Percentiles rank a stretch among this genome's conserved stretches.
phyloP scores from a whole-genome alignment of 2,329 filamentous ascomycete genomes.

The Cladorrhinum sp. region DNA sequence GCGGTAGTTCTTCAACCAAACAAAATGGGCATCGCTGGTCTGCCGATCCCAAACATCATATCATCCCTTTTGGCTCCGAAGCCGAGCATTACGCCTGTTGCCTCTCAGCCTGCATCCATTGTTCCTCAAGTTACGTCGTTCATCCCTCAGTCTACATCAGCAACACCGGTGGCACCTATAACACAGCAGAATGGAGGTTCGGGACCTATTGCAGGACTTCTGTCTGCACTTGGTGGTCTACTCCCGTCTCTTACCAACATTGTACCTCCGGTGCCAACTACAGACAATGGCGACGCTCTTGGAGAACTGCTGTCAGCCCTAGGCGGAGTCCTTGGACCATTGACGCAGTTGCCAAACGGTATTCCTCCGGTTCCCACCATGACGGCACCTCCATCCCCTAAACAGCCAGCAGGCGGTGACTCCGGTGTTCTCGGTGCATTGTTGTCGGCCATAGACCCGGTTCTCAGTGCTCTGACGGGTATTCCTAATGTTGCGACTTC shows the following conservation, averaged over 20 bases:
- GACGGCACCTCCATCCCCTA: neutral
- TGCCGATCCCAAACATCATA: slow-evolving; percentile 5
- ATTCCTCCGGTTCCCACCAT: neutral
- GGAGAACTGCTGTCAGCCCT: slow-evolving; percentile 5
- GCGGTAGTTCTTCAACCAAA: neutral
- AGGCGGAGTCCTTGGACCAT: neutral
- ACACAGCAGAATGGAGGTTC: neutral
- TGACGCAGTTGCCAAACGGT: neutral
- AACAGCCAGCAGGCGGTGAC: neutral
- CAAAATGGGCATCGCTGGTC: slow-evolving; percentile 8
- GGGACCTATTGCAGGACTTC: neutral
- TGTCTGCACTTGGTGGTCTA: neutral
- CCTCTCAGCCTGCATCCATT: neutral
- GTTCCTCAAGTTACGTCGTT: neutral
- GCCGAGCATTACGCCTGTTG: neutral
- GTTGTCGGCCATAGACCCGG: neutral
- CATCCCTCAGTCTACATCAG: neutral
- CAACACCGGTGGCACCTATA: neutral
- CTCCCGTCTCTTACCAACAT: neutral
- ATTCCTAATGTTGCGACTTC: neutral
- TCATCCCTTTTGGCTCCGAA: slow-evolving; percentile 11
- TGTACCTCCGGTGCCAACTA: neutral
- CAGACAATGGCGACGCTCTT: neutral
- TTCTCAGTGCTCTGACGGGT: slow-evolving; percentile 2
- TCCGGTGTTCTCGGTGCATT: neutral